Percentiles rank a stretch among this genome's conserved stretches.
Evolutionary conservation across 768 basidiomycete genomes (phyloP).

Genomic region (Tremella yokohamensis): DNA sequence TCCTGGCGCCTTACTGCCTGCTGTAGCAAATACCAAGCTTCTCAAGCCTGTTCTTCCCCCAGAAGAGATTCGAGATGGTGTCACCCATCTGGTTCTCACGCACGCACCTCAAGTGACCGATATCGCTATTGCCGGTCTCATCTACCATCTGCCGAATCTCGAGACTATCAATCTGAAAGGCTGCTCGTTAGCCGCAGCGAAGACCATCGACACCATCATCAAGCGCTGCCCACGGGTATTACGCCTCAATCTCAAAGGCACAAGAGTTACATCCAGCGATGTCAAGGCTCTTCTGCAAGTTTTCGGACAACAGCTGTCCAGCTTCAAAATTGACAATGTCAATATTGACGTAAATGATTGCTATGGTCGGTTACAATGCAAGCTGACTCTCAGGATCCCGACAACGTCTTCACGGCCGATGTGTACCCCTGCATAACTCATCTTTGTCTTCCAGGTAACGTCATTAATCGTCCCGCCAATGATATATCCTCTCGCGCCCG

Average conservation of each 20-base stretch:
- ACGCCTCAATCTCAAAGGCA: constrained; percentile 35
- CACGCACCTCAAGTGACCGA: constrained; percentile 28
- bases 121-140: constrained; percentile 29
- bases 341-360: constrained; percentile 17
- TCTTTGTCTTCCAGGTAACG: constrained; percentile 38
- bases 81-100: constrained; percentile 22
- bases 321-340: constrained; percentile 31
- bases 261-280: constrained; percentile 25
- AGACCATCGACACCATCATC: constrained; percentile 23
- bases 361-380: not conserved
- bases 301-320: constrained; percentile 26
- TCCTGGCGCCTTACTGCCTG: constrained; percentile 24
- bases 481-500: constrained; percentile 8
- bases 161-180: constrained; percentile 36
- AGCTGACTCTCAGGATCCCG: constrained; percentile 5
- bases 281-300: constrained; percentile 21
- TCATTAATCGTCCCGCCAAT: constrained; percentile 20
- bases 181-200: constrained; percentile 18
- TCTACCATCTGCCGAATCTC: constrained; percentile 29
- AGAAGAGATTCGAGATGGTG: not conserved
- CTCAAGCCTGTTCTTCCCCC: constrained; percentile 29
- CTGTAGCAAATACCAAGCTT: constrained; percentile 16
- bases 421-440: constrained; percentile 30
- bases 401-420: constrained; percentile 18
- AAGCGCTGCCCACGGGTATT: constrained; percentile 17